Evolutionary conservation across 208 protist genomes (phyloP).

Genomic region (Porcisia deanei): DNA sequence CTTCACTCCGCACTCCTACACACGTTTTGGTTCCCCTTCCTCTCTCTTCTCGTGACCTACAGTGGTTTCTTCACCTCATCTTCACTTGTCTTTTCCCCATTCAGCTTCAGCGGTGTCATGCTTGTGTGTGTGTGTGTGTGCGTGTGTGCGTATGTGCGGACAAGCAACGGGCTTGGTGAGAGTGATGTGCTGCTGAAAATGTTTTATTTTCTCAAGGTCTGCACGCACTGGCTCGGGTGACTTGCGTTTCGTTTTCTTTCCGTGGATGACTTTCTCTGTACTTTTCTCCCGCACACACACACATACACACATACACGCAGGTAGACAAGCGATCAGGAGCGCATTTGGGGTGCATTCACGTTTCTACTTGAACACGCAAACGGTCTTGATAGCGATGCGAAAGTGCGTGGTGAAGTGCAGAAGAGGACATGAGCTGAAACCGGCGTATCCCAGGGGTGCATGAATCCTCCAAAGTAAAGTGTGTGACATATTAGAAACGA

Average conservation of each 20-base stretch:
- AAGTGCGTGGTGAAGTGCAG: neutral
- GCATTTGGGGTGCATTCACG: too few relatives aligned
- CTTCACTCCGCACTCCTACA: neutral
- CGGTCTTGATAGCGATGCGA: neutral
- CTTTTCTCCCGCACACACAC: neutral
- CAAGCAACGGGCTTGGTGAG: neutral
- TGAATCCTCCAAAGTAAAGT: neutral
- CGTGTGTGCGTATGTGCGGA: neutral
- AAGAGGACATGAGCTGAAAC: neutral
- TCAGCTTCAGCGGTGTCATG: neutral
- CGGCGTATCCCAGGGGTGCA: neutral
- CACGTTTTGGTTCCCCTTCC: neutral
- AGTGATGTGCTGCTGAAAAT: neutral
- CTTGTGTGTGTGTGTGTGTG: neutral
- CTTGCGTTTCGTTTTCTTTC: neutral
- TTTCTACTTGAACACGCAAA: neutral
- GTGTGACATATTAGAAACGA: neutral
- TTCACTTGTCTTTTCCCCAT: neutral
- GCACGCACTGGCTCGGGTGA: neutral
- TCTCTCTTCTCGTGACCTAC: neutral
- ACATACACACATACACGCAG: neutral
- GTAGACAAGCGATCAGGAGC: too few relatives aligned
- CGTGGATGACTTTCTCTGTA: neutral
- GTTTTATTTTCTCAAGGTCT: neutral
- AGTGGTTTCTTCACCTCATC: conserved; percentile 6